Conservation (phyloP, 2,329 filamentous ascomycete species). For the Plenodomus lindquistii region DNA sequence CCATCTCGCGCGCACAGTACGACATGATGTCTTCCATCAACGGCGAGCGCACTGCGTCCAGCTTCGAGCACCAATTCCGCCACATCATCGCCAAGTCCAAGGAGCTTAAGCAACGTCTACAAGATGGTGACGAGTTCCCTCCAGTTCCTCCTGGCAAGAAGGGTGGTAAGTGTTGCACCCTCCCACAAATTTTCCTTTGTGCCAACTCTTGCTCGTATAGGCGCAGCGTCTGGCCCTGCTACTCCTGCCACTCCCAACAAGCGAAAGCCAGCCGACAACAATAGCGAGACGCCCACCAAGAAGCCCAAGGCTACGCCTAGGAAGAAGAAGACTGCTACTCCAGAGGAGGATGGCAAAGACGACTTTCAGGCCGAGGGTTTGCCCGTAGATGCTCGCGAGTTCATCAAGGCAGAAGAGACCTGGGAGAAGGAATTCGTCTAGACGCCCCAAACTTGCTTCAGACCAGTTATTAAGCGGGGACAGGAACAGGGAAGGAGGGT, state of each 20-base stretch:
- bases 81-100: conserved; percentile 26
- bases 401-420: conserved; percentile 15
- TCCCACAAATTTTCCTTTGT: background rate
- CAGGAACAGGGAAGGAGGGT: background rate
- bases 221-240: background rate
- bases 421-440: conserved; percentile 11
- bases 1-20: conserved; percentile 23
- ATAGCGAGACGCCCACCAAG: conserved; percentile 9
- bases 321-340: conserved; percentile 12
- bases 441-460: too few species aligned
- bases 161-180: conserved; percentile 23
- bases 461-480: too few species aligned
- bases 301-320: conserved; percentile 23
- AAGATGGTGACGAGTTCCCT: conserved; percentile 27
- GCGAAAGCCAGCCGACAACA: background rate
- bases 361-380: conserved; percentile 4
- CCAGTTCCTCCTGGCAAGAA: conserved; percentile 25
- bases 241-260: conserved; percentile 24
- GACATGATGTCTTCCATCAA: conserved; percentile 36
- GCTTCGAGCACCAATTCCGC: conserved; percentile 35
- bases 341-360: background rate
- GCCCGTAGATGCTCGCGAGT: conserved; percentile 12
- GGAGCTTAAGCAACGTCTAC: conserved; percentile 32
- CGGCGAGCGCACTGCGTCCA: conserved; percentile 23
- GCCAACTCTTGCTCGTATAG: conserved; percentile 2